Evolutionary conservation across 371 early-diverging fungal species (phyloP).

Genomic region (Vairimorpha necatrix): DNA sequence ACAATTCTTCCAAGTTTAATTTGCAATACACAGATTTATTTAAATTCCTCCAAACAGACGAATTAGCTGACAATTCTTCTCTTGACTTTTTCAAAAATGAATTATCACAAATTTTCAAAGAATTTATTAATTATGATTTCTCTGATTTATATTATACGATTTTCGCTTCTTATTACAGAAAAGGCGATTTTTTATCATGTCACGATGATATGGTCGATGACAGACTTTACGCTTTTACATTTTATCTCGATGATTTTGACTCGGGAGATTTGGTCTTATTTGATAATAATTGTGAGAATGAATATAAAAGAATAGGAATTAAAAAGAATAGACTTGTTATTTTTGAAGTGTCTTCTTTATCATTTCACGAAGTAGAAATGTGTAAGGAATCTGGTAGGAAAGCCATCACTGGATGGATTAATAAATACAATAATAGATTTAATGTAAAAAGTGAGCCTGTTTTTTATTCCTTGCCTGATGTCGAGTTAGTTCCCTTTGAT

Average conservation of each 20-base stretch:
- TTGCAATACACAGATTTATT: constrained; percentile 61
- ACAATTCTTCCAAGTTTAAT: constrained; percentile 18
- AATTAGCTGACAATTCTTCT: constrained; percentile 43
- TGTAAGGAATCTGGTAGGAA: constrained; percentile 46
- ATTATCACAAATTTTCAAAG: constrained; percentile 36
- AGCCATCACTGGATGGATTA: constrained; percentile 65
- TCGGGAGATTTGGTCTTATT: constrained; percentile 60
- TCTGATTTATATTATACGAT: constrained; percentile 39
- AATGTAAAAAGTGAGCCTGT: not conserved
- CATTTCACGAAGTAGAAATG: constrained; percentile 63
- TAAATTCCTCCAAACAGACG: constrained; percentile 62
- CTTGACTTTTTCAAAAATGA: constrained; percentile 48
- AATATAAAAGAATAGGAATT: constrained; percentile 51
- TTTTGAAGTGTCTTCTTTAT: constrained; percentile 63
- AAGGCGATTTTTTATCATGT: constrained; percentile 61
- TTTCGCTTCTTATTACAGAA: constrained; percentile 62
- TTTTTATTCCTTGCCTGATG: not conserved
- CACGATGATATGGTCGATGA: constrained; percentile 63
- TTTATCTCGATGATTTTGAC: constrained; percentile 58
- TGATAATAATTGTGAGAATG: constrained; percentile 50
- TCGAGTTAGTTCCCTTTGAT: constrained; percentile 16
- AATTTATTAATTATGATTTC: constrained; percentile 17
- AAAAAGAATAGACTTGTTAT: constrained; percentile 60
- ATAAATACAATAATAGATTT: constrained; percentile 5
- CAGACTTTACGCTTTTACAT: constrained; percentile 63